Evolutionary conservation across 768 basidiomycete species (phyloP).

Genomic region (Trametes cingulata): DNA sequence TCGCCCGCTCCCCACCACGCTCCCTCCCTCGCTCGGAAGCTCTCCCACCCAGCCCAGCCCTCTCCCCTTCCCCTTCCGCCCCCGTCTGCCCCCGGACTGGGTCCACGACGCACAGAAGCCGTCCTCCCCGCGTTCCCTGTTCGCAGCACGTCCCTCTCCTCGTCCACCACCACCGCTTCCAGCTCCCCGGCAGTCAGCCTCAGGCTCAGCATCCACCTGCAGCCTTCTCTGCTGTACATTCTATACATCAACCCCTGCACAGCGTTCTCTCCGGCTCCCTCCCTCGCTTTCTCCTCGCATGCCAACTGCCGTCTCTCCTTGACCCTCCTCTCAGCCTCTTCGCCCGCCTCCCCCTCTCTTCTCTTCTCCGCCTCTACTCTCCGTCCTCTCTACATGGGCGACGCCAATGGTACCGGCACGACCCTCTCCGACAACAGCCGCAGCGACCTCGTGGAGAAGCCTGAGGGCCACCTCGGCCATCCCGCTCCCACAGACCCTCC

Average conservation of each 20-base stretch:
- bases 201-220: no score
- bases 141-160: no score
- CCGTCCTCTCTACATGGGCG: not conserved
- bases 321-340: not conserved
- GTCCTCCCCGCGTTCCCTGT: no score
- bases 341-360: not conserved
- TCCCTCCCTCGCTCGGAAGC: no score
- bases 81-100: no score
- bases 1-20: no score
- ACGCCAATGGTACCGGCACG: not conserved
- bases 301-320: conserved; percentile 7
- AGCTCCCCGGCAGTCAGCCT: no score
- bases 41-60: no score
- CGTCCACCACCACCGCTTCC: no score
- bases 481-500: not conserved
- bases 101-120: no score
- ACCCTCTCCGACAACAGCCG: conserved; percentile 6
- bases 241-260: not conserved
- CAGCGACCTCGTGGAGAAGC: conserved; percentile 7
- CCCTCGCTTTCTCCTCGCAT: not conserved
- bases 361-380: not conserved
- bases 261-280: not conserved
- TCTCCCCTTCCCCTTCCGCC: no score
- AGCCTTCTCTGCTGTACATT: not conserved
- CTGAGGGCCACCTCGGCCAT: not conserved